These are phyloP conservation scores for Noccaea caerulescens DNA, from an alignment of 345 rosid genomes.

Conservation along the genomic window DNA sequence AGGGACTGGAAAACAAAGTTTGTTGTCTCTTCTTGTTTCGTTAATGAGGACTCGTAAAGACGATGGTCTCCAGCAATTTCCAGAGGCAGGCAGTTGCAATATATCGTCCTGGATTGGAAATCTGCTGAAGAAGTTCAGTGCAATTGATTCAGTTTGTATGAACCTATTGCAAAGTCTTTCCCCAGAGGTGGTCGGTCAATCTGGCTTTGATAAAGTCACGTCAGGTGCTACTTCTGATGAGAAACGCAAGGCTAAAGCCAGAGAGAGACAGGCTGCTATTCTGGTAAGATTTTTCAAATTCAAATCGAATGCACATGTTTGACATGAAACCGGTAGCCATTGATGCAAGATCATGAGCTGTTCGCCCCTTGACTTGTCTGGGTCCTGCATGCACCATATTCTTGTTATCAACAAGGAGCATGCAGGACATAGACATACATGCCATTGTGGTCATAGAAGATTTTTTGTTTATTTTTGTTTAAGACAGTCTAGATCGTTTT, in stretches of 20 bases:
- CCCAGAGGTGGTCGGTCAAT: constrained; percentile 69
- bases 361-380: constrained; percentile 8
- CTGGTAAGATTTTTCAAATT: constrained; percentile 61
- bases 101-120: constrained; percentile 74
- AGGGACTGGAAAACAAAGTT: constrained; percentile 63
- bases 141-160: constrained; percentile 69
- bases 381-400: no score
- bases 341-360: constrained; percentile 7
- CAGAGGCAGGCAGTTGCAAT: constrained; percentile 70
- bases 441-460: background rate
- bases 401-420: constrained; percentile 15
- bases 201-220: constrained; percentile 40
- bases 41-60: constrained; percentile 69
- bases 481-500: constrained; percentile 8
- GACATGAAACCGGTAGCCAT: constrained; percentile 11
- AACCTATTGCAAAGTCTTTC: constrained; percentile 70
- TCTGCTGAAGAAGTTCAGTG: constrained; percentile 77
- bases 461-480: background rate
- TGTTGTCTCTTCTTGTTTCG: constrained; percentile 87
- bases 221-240: constrained; percentile 58
- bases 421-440: constrained; percentile 21
- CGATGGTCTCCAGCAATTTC: constrained; percentile 49
- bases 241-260: constrained; percentile 84
- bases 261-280: constrained; percentile 84
- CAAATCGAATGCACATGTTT: constrained; percentile 5